phyloP scores from a whole-genome alignment of 2,329 filamentous ascomycete genomes.

The Pyrenophora graminea region DNA sequence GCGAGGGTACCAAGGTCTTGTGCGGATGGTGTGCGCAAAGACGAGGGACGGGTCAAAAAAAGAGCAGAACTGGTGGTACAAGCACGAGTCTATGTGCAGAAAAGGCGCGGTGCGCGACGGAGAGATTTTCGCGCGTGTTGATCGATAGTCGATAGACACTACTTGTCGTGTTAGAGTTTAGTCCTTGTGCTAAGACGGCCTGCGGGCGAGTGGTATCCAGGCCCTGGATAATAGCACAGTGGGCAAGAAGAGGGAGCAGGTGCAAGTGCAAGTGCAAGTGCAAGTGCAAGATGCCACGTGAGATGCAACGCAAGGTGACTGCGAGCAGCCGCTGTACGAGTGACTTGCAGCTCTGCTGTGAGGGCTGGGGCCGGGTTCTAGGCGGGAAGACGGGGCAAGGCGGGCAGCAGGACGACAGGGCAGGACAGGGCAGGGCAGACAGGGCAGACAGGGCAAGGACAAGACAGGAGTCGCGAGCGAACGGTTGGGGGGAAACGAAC shows the following conservation, averaged over 20 bases:
- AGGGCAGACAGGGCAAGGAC: not conserved
- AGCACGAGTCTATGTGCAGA: constrained; percentile 1
- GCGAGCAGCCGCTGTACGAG: constrained; percentile 32
- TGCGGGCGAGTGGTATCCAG: not conserved
- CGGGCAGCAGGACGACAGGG: constrained; percentile 1
- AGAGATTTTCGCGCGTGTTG: constrained; percentile 10
- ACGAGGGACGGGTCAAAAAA: not conserved
- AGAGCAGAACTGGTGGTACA: constrained; percentile 10
- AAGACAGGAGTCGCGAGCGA: constrained; percentile 13
- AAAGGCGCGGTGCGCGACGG: constrained; percentile 6
- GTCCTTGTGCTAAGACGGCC: constrained; percentile 11
- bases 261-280: constrained; percentile 9
- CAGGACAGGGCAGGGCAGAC: not conserved
- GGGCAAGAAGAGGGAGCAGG: constrained; percentile 13
- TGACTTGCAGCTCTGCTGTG: constrained; percentile 17
- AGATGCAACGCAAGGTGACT: constrained; percentile 1
- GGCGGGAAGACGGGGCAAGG: not conserved
- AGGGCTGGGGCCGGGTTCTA: not conserved
- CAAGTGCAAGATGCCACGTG: not conserved
- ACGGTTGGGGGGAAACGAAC: constrained; percentile 12
- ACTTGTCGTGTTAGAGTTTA: constrained; percentile 12
- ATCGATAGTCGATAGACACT: constrained; percentile 13
- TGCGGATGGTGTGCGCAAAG: too few relatives aligned
- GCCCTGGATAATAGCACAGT: constrained; percentile 23
- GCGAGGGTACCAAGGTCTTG: too few relatives aligned